Base-by-base conservation (phyloP, 805 yeast species). In the Candida golubevii region DNA sequence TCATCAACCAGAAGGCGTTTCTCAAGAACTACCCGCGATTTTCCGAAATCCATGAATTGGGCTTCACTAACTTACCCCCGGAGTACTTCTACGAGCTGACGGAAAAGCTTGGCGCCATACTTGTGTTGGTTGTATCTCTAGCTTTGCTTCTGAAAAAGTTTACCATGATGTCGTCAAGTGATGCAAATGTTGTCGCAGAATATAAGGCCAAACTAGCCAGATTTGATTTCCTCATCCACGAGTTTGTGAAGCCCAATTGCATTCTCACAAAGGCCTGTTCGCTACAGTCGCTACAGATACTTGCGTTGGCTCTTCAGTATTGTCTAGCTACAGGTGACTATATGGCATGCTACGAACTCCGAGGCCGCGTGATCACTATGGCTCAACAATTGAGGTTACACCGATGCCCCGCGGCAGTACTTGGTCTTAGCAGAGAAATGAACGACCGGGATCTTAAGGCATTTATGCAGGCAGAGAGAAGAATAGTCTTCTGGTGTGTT, bases 351-450 rank as follows among this genome's bases (percentile, higher is more conserved):
- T 88, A 88, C 66, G 84, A 83, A 42, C 71, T 85, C 35, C 73
- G 96, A 47, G 90, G 91, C 35, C 72, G 81, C 53, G 82, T 84
- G 7, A 79, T 84, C 10, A 82, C 88, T 26, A 85, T 87, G 90
- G 83, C 90, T 5, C 95, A 87, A 55, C 93, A 88, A 54, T 67
- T 89, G 42, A 77, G 97, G 54, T 69, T 89, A 36, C 95, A 88
- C 60, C 73, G 95, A 53, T 85, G 95, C 62, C 96, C 95, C 8
- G 81, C 90, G 5, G 91, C 91, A 0, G 89, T 87, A 4, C 66
- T 84, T 39, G 91, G 91, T 1, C 74, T 84, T 2, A 77, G 78
- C 30, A 61, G 61, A 8, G 56, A 52, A 26, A 41, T 32, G 33
- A 60, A 55, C 28, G 60, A 57, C 36, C 61, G 60, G 12, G 55